Percentiles rank a stretch among this genome's conserved stretches.
Evolutionary conservation across 495 filamentous ascomycete species (phyloP).

Genomic region (Talaromyces liani): DNA sequence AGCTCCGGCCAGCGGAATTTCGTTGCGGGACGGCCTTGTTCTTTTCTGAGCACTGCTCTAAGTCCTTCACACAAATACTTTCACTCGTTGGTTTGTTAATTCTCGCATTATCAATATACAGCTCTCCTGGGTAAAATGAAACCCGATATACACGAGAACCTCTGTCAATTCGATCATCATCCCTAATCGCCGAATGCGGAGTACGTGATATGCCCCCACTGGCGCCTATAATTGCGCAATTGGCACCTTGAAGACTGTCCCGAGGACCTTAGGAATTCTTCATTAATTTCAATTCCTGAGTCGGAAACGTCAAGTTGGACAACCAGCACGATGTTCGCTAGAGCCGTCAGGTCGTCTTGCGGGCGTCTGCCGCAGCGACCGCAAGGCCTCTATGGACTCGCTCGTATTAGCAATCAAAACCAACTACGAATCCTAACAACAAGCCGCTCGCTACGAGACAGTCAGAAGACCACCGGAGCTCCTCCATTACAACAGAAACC

Average conservation of each 20-base stretch:
- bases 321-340: slow-evolving; percentile 30
- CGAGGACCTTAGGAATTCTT: background rate
- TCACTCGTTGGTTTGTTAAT: background rate
- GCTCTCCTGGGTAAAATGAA: background rate
- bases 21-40: background rate
- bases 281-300: background rate
- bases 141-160: background rate
- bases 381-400: slow-evolving; percentile 22
- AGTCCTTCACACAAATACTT: background rate
- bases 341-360: slow-evolving; percentile 35
- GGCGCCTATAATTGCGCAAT: slow-evolving; percentile 1
- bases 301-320: slow-evolving; percentile 15
- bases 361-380: slow-evolving; percentile 27
- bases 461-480: slow-evolving; percentile 14
- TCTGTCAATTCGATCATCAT: background rate
- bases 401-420: slow-evolving; percentile 17
- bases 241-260: background rate
- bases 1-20: slow-evolving; percentile 14
- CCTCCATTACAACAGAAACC: slow-evolving; percentile 10
- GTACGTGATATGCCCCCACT: slow-evolving; percentile 5
- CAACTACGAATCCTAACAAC: slow-evolving; percentile 27
- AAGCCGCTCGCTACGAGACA: slow-evolving; percentile 12
- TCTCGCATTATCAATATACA: background rate
- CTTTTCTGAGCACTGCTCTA: background rate
- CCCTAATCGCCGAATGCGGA: slow-evolving; percentile 8